Conservation (phyloP, 192 early-diverging fungal species). For the Rhizoclosmatium sp. region DNA sequence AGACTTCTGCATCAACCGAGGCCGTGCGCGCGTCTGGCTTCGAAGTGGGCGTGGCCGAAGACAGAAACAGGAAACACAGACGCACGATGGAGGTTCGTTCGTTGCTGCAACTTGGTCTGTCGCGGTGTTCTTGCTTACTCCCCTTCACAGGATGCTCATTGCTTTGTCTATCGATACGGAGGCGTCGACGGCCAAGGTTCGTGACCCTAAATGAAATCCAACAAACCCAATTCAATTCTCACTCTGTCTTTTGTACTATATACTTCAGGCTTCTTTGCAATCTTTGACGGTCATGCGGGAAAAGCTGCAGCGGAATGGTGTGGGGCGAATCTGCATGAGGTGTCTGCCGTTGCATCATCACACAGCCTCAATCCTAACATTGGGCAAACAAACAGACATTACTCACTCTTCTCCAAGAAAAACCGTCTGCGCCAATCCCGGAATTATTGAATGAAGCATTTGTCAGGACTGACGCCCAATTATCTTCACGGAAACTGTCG, state of each 20-base stretch:
- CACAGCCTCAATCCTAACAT: background rate
- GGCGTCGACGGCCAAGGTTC: conserved; percentile 75
- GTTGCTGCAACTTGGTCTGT: background rate
- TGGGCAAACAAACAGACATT: conserved; percentile 64
- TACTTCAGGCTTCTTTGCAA: conserved; percentile 81
- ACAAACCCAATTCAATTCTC: background rate
- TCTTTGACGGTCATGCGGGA: conserved; percentile 98
- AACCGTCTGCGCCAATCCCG: conserved; percentile 69
- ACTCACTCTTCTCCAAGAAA: conserved; percentile 62
- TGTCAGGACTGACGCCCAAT: conserved; percentile 79
- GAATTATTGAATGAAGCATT: conserved; percentile 86
- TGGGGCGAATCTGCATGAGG: conserved; percentile 85
- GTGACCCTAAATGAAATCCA: background rate
- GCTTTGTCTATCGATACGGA: conserved; percentile 82
- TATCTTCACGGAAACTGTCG: conserved; percentile 78
- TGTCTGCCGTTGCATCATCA: background rate
- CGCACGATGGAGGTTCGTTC: conserved; percentile 88
- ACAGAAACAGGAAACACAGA: conserved; percentile 88
- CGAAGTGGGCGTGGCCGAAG: conserved; percentile 77
- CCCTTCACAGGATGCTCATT: conserved; percentile 81
- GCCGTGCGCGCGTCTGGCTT: conserved; percentile 53
- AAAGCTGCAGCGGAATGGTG: conserved; percentile 96
- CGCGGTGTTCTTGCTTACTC: background rate
- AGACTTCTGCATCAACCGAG: background rate
- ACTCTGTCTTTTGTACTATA: background rate